These are phyloP conservation scores for Bullera alba DNA, from an alignment of 768 basidiomycete genomes.

Conservation along the genomic window DNA sequence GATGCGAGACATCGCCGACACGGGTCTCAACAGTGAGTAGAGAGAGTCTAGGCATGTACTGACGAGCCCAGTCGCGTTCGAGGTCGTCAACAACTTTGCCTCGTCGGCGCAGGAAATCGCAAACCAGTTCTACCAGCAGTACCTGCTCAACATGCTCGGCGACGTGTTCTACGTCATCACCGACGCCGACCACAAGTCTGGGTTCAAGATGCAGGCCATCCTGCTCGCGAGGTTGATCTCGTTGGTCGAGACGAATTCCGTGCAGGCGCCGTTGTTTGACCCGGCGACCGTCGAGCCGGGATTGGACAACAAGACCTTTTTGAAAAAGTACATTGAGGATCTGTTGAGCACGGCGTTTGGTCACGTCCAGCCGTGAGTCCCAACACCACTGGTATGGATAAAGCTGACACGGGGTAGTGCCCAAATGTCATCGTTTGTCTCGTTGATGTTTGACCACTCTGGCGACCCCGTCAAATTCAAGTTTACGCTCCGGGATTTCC, in stretches of 20 bases:
- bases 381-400: neutral
- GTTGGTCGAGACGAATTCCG: slow-evolving; percentile 71
- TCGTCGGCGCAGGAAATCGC: slow-evolving; percentile 66
- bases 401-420: slow-evolving; percentile 20
- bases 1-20: slow-evolving; percentile 95
- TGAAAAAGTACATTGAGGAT: slow-evolving; percentile 78
- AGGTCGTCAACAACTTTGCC: slow-evolving; percentile 93
- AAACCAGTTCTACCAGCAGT: slow-evolving; percentile 93
- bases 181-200: slow-evolving; percentile 97
- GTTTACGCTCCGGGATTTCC: slow-evolving; percentile 87
- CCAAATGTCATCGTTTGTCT: slow-evolving; percentile 48
- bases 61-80: slow-evolving; percentile 64
- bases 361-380: slow-evolving; percentile 72
- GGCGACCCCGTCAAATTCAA: slow-evolving; percentile 57
- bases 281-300: slow-evolving; percentile 59
- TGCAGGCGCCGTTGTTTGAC: slow-evolving; percentile 79
- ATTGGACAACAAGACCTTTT: slow-evolving; percentile 69
- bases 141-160: slow-evolving; percentile 84
- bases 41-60: neutral
- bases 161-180: slow-evolving; percentile 97
- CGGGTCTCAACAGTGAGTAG: slow-evolving; percentile 49
- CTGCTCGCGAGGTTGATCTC: slow-evolving; percentile 91
- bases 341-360: slow-evolving; percentile 83
- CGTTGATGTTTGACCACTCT: slow-evolving; percentile 47
- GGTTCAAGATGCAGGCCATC: slow-evolving; percentile 89